phyloP scores from a whole-genome alignment of 2,329 filamentous ascomycete species.

The Cercospora janseana region DNA sequence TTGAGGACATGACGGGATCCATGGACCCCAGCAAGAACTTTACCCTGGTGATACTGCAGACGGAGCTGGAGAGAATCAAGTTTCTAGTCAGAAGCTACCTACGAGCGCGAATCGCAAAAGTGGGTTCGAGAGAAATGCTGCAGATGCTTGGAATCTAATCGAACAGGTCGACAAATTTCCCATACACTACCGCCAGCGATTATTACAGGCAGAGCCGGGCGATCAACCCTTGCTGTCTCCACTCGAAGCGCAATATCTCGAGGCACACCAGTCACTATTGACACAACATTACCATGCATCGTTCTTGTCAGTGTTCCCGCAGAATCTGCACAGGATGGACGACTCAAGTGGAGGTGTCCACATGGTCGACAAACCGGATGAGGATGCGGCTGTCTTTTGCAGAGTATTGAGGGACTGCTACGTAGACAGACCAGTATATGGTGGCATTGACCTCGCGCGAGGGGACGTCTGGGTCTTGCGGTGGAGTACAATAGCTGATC shows the following conservation, averaged over 20 bases:
- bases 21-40: constrained; percentile 93
- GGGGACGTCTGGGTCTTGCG: constrained; percentile 58
- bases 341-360: constrained; percentile 84
- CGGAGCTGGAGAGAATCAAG: constrained; percentile 91
- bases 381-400: constrained; percentile 80
- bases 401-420: constrained; percentile 64
- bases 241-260: constrained; percentile 78
- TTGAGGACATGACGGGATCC: constrained; percentile 67
- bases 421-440: constrained; percentile 57
- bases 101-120: constrained; percentile 79
- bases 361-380: constrained; percentile 88
- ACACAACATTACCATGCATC: constrained; percentile 81
- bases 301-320: constrained; percentile 80
- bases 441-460: constrained; percentile 45
- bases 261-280: constrained; percentile 78
- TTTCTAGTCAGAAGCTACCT: constrained; percentile 83
- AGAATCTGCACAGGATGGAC: constrained; percentile 76
- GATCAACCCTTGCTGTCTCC: constrained; percentile 58
- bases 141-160: constrained; percentile 35
- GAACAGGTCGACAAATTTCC: constrained; percentile 69
- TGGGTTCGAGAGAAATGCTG: neutral
- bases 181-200: constrained; percentile 64
- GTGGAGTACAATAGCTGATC: constrained; percentile 61
- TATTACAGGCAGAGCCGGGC: constrained; percentile 36
- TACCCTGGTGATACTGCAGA: constrained; percentile 89